phyloP scores from a whole-genome alignment of 1,284 basidiomycete genomes.

The Moesziomyces globuligerus region DNA sequence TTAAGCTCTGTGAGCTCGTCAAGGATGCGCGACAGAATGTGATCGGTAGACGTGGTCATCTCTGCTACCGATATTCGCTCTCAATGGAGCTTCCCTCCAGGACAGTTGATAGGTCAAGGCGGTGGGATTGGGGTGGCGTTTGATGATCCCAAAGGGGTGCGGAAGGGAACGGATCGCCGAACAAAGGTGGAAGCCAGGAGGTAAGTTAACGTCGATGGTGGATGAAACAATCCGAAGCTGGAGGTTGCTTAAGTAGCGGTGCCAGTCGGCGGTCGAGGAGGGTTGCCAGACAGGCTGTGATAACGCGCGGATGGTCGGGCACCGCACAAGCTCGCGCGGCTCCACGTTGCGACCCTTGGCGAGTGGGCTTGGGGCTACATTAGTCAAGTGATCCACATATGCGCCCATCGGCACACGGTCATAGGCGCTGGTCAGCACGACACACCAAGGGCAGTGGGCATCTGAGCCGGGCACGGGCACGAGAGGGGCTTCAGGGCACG shows the following conservation, averaged over 20 bases:
- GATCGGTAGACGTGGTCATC: conserved; percentile 38
- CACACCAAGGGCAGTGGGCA: no score
- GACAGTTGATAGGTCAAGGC: no score
- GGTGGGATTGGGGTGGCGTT: no score
- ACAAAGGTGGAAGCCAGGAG: not conserved
- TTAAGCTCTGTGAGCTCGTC: conserved; percentile 60
- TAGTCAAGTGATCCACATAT: no score
- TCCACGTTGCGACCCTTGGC: not conserved
- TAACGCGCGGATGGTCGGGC: not conserved
- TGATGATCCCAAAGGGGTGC: no score
- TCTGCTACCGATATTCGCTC: conserved; percentile 1
- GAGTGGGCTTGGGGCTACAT: no score
- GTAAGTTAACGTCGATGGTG: not conserved
- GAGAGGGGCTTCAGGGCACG: conserved; percentile 2
- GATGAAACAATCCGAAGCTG: not conserved
- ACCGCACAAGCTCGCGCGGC: no score
- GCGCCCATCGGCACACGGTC: not conserved
- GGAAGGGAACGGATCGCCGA: no score
- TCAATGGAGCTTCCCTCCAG: no score
- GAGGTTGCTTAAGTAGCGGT: not conserved
- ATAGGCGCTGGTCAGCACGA: not conserved
- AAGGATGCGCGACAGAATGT: conserved; percentile 51
- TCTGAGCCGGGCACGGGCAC: not conserved
- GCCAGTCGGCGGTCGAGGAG: not conserved
- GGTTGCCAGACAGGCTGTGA: not conserved